A percentile compares a stretch with the other conserved stretches of the same genome.
phyloP scores from a whole-genome alignment of 176 grass and related monocot species.

The Oryza officinalis region DNA sequence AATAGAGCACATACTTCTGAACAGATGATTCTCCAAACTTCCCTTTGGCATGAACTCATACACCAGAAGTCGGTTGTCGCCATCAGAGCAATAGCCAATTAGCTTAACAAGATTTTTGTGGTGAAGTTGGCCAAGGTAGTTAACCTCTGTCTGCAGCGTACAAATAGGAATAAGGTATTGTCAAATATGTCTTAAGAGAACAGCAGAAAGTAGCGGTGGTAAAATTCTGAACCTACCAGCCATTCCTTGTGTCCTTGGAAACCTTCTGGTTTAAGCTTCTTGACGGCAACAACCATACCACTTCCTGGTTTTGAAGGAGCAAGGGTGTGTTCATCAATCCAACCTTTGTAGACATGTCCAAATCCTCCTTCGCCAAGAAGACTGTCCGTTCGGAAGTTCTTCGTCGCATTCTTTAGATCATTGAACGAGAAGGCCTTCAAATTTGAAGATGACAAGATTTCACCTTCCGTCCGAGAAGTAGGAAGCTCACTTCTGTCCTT shows the following conservation, averaged over 20 bases:
- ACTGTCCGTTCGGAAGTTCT: slow-evolving; percentile 77
- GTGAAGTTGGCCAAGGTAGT: slow-evolving; percentile 90
- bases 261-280: slow-evolving; percentile 91
- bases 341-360: slow-evolving; percentile 90
- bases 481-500: slow-evolving; percentile 52
- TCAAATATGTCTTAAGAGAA: slow-evolving; percentile 5
- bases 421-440: slow-evolving; percentile 73
- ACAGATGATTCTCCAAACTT: slow-evolving; percentile 95
- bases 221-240: slow-evolving; percentile 62
- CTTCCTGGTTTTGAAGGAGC: slow-evolving; percentile 62
- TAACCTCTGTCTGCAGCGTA: slow-evolving; percentile 77
- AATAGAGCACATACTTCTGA: slow-evolving; percentile 69
- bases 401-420: slow-evolving; percentile 84
- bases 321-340: slow-evolving; percentile 81
- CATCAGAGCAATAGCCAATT: slow-evolving; percentile 88
- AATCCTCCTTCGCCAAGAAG: slow-evolving; percentile 95
- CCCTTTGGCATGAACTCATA: slow-evolving; percentile 92
- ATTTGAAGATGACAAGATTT: slow-evolving; percentile 82
- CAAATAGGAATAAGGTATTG: slow-evolving; percentile 26
- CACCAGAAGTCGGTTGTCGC: slow-evolving; percentile 80
- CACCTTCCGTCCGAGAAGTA: slow-evolving; percentile 65
- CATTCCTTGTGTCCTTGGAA: slow-evolving; percentile 97
- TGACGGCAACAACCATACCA: slow-evolving; percentile 90
- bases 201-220: slow-evolving; percentile 24
- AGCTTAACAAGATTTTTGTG: slow-evolving; percentile 90